Evolutionary conservation across 176 grass and related monocot species (phyloP), one percentile per base, ranked within the genome.

Genomic region (Carex kokanica): DNA sequence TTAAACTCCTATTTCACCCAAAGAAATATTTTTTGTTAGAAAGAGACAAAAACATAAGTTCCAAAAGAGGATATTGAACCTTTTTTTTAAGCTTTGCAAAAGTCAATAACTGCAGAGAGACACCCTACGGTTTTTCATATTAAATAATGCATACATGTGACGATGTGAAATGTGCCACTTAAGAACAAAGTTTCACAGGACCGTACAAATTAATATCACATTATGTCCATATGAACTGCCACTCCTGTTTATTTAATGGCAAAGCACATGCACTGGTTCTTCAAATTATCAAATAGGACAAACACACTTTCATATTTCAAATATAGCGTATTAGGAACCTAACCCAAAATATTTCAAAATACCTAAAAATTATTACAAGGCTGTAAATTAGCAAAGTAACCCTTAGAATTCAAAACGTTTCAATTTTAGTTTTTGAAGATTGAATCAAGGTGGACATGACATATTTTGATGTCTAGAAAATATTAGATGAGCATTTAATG

Each of bases 201-300:
- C 17, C 2, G 0, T 40, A 9, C 16, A 43, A 70, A 20, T 43
- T 70, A 70, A 20, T 43, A 70, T 18, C 5, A 43, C 67, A 43
- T 2, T 16, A 45, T 21, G 18, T 47, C 10, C 17, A 21, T 72
- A 72, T 72, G 47, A 47, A 47, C 9, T 47, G 18, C 2, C 8
- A 8, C 24, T 74, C n/a, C 45, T 74, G 70, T 74, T 74, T 74
- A 52, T 73, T 73, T 74, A 52, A 74, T 52, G 24, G 43, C 21
- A 51, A 24, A 11, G 43, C 47, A 75, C 45, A 75, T 75, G 71
- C 43, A 54, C 20, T 53, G 47, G 53, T 75, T 73, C 41, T 69
- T 45, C 2, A 60, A n/a, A n/a, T n/a, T n/a, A n/a, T n/a, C n/a
- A n/a, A 74, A 29, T 7, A 21, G 53, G 8, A 74, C 12, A 8